Conservation (phyloP, 108 stramenopile genomes). For the Epipyxis sp. region DNA sequence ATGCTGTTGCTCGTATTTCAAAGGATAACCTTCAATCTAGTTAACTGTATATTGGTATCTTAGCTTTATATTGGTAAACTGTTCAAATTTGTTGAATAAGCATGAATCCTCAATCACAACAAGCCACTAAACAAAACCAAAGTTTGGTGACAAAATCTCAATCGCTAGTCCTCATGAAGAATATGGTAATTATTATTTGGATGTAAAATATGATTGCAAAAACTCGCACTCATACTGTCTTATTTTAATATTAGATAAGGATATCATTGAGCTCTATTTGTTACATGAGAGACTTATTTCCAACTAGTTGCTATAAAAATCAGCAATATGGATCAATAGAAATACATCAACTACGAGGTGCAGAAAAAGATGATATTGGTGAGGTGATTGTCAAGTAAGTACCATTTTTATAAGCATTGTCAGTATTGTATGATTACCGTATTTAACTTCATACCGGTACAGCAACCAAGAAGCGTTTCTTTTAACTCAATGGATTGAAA, state of each 20-base stretch:
- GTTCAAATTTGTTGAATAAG: no score
- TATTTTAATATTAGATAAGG: background rate
- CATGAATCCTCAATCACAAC: no score
- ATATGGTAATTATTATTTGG: background rate
- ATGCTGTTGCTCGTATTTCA: no score
- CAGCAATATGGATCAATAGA: background rate
- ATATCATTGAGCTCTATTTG: conserved; percentile 4
- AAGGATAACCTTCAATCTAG: no score
- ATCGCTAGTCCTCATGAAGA: background rate
- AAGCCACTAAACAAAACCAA: no score
- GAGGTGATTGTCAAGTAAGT: background rate
- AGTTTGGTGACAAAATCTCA: background rate
- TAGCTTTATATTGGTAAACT: no score
- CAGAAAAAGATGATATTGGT: background rate
- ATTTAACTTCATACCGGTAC: no score
- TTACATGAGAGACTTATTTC: background rate
- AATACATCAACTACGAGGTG: conserved; percentile 11
- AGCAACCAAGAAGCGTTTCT: conserved; percentile 18
- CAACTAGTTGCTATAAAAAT: background rate
- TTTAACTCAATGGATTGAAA: conserved; percentile 23
- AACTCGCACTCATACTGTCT: background rate
- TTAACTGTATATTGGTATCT: no score
- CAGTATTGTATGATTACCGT: no score
- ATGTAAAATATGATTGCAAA: background rate
- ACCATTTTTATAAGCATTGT: no score